Conservation (phyloP, 202 grass and related monocot genomes). For the Setaria italica region DNA sequence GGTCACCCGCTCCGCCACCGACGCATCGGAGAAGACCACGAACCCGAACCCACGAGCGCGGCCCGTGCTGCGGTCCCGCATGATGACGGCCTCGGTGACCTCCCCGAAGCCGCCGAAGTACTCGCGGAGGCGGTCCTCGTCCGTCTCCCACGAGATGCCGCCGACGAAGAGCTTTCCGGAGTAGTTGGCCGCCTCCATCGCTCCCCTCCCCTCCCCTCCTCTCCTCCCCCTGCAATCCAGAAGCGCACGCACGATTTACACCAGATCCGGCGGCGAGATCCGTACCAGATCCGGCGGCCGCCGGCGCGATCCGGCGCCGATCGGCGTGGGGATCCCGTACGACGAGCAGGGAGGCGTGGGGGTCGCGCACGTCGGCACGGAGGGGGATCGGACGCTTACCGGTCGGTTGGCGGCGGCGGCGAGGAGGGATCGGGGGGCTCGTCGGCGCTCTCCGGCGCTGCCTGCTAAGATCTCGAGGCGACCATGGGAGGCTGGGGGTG, state of each 20-base stretch:
- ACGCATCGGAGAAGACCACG: constrained; percentile 66
- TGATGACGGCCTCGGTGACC: constrained; percentile 86
- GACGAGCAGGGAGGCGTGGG: not conserved
- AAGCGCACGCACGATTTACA: constrained; percentile 14
- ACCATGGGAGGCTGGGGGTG: not conserved
- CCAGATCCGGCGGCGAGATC: not conserved
- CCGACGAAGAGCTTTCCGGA: constrained; percentile 91
- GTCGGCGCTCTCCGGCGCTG: constrained; percentile 18
- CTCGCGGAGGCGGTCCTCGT: constrained; percentile 75
- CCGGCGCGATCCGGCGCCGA: not conserved
- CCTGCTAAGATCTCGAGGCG: constrained; percentile 34
- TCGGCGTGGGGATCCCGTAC: not conserved
- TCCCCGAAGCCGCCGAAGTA: constrained; percentile 87
- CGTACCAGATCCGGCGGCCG: constrained; percentile 27
- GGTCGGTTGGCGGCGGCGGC: constrained; percentile 6
- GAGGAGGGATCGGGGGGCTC: constrained; percentile 21
- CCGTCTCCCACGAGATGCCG: constrained; percentile 94
- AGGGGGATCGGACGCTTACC: constrained; percentile 9
- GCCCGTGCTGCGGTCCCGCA: constrained; percentile 83
- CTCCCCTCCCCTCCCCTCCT: constrained; percentile 42
- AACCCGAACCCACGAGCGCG: constrained; percentile 89
- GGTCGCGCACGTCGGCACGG: not conserved
- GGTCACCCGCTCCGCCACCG: constrained; percentile 66
- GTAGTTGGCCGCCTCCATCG: constrained; percentile 63
- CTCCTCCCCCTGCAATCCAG: constrained; percentile 59